Evolutionary conservation across 768 basidiomycete genomes (phyloP).

Genomic region (Pisolithus orientalis): DNA sequence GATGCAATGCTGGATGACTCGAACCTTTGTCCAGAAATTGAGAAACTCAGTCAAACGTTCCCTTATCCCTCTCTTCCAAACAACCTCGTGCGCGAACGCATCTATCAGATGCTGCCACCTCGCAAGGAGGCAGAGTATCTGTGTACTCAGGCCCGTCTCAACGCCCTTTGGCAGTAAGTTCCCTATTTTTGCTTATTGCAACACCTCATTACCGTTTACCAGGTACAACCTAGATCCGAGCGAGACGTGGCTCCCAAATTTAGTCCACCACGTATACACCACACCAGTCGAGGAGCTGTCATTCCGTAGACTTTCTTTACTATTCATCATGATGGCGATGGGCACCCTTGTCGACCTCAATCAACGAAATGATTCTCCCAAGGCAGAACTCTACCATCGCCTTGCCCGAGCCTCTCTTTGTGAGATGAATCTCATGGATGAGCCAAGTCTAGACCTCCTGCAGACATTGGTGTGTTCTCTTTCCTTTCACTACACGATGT

Average conservation of each 20-base stretch:
- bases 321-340: constrained; percentile 68
- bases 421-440: constrained; percentile 69
- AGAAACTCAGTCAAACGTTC: constrained; percentile 56
- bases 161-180: constrained; percentile 70
- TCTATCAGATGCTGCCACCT: constrained; percentile 57
- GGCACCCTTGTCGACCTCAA: constrained; percentile 63
- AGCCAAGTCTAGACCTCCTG: constrained; percentile 67
- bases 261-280: constrained; percentile 62
- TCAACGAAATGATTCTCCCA: constrained; percentile 45
- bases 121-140: constrained; percentile 51
- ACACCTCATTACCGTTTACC: constrained; percentile 6
- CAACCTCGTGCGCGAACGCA: constrained; percentile 55
- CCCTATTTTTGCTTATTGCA: constrained; percentile 1
- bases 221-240: constrained; percentile 68
- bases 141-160: constrained; percentile 57
- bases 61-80: constrained; percentile 66
- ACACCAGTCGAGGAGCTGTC: constrained; percentile 54
- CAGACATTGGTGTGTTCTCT: constrained; percentile 49
- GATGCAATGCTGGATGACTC: constrained; percentile 11
- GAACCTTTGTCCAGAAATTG: constrained; percentile 27
- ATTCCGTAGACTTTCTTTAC: constrained; percentile 59
- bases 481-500: neutral
- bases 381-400: constrained; percentile 61
- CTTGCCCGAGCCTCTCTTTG: constrained; percentile 62
- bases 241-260: constrained; percentile 63